Base-by-base conservation (phyloP, 2,329 filamentous ascomycete genomes). In the Bertia moriformis region DNA sequence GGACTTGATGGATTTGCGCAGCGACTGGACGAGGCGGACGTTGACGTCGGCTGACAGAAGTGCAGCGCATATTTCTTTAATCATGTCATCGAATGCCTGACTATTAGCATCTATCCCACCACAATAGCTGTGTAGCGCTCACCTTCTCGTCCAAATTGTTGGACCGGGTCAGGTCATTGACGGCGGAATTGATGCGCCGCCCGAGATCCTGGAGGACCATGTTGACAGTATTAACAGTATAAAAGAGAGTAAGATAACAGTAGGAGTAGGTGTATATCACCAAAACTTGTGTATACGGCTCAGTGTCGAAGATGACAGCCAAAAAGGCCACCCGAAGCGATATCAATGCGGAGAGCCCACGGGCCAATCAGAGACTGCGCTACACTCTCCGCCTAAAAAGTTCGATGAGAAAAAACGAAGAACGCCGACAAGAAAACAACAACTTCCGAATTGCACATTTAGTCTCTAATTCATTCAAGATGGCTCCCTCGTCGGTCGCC, bases 121-220 rank as follows among this genome's bases (percentile, higher is more conserved):
- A 40, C 38, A 36, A 39, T 33, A 12, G 32, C 29, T 33, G 24
- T 40, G 38, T 41, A 37, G 41, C 29, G 14, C 57, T 48, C 56
- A 82, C 86, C 80, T 96, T 96, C 66, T 98, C 91, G 57, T 96
- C 89, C 50, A 96, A 76, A 55, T 93, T 95, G 47, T 78, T 83
- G 42, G 91, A 86, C 53, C 89, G 74, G 43, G 89, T 94, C 53
- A 96, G 72, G 65, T 95, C 89, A 46, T 79, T 83, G 65, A 98
- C 84, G 53, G 91, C 91, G 69, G 86, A 77, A 66, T 95, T 96
- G 62, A 98, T 96, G 66, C 91, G 91, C 70, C 89, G 87, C 51
- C 91, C 91, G 43, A 98, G 76, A 73, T 98, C 91, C 78, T 94
- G 88, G 56, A 98, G 83, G 72, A 98, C 91, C 91, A 98, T 98